These are phyloP conservation scores for Sphaerulina populicola DNA, from an alignment of 2,329 filamentous ascomycete species.

Conservation along the genomic window DNA sequence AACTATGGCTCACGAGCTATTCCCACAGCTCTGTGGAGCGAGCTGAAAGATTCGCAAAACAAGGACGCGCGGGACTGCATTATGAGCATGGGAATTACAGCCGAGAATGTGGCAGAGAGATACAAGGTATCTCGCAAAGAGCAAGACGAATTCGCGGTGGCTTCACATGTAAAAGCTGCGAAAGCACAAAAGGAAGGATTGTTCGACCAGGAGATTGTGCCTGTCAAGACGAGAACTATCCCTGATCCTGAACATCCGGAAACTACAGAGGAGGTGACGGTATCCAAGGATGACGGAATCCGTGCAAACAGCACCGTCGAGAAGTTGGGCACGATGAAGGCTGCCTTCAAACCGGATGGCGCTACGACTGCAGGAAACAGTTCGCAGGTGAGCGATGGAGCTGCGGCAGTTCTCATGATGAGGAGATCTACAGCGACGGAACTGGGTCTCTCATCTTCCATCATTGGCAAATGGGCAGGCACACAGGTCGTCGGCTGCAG, in stretches of 20 bases:
- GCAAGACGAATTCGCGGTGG: constrained; percentile 73
- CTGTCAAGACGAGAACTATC: constrained; percentile 63
- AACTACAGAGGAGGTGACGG: constrained; percentile 52
- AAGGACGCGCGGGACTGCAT: constrained; percentile 75
- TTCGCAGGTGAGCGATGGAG: constrained; percentile 80
- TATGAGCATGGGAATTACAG: constrained; percentile 88
- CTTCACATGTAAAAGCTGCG: constrained; percentile 65
- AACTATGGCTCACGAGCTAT: constrained; percentile 85
- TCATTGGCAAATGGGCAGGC: constrained; percentile 76
- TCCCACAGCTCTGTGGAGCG: constrained; percentile 70
- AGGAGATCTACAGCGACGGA: constrained; percentile 67
- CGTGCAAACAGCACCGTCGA: constrained; percentile 59
- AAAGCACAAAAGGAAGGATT: constrained; percentile 58
- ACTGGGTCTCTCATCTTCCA: constrained; percentile 58
- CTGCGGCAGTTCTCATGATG: constrained; percentile 77
- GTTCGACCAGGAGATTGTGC: constrained; percentile 72
- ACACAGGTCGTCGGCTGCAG: constrained; percentile 67
- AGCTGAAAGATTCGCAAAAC: constrained; percentile 54
- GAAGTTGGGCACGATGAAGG: constrained; percentile 70
- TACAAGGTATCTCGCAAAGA: constrained; percentile 66
- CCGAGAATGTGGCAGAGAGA: constrained; percentile 74
- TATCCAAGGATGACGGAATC: constrained; percentile 76
- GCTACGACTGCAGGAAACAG: constrained; percentile 77
- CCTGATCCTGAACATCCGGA: constrained; percentile 51
- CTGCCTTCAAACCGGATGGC: constrained; percentile 69